Base-by-base conservation (phyloP, 768 basidiomycete genomes). In the Boletellus sp. region DNA sequence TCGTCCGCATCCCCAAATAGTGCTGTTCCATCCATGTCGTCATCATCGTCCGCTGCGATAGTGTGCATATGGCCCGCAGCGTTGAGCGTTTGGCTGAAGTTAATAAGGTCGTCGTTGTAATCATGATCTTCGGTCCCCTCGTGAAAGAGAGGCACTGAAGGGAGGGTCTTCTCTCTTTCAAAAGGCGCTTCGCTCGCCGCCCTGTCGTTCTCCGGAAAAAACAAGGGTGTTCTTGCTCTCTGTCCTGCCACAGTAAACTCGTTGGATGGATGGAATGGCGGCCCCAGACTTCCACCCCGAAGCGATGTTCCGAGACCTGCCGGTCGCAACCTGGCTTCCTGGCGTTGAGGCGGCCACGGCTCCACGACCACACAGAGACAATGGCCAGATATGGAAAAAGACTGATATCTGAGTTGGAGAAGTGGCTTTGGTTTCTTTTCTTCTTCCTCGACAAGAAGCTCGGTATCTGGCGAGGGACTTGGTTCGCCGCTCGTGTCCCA, bases 1-100 rank as follows among this genome's bases (percentile, higher is more conserved):
- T 92, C 89, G 59, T 92, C 90, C 31, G 90, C 90, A 66, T 93
- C 90, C 11, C 85, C 89, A 54, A 89, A 87, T 36, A 90, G 79
- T 35, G 83, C 77, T 12, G 78, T 79, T 33, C 81, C 83, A 50
- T 89, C 87, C 59, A 85, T 78, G 37, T 86, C 87, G 37, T 90
- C 87, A 24, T 87, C 87, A 47, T 90, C 87, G 20, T 85, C 81
- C 10, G 72, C 75, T n/a, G 75, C 77, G 1, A 78, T 79, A n/a
- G 78, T 73, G 47, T 77, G 73, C 54, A 76, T 71, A 39, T 80
- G 79, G 15, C 81, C 81, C 13, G 76, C 73, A 34, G 77, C 70
- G 53, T 78, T 78, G 42, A 93, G 72, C 23, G 79, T 72, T 60
- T 91, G 89, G 59, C 87, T 91, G 61, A 91, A 87, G 42, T 75